Conservation (phyloP, 1,139 yeast species). For the Yamadazyma kanchanaburiensis region DNA sequence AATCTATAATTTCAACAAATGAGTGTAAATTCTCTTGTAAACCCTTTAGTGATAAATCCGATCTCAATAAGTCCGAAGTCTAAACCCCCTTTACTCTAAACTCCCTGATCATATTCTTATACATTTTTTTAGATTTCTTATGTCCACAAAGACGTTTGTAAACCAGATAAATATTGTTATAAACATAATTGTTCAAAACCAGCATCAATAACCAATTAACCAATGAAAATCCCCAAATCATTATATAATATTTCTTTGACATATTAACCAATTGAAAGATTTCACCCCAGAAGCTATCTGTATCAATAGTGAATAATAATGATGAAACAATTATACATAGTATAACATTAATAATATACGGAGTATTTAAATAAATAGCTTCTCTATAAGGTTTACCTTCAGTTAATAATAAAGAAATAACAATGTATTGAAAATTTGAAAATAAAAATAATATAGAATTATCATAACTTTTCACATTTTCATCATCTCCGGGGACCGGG, state of each 20-base stretch:
- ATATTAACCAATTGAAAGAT: conserved; percentile 75
- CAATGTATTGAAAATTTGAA: conserved; percentile 85
- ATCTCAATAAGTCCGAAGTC: neutral
- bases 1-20: too few relatives aligned
- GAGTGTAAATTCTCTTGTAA: too few relatives aligned
- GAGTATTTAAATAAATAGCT: conserved; percentile 63
- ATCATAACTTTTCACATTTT: conserved; percentile 82
- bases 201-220: conserved; percentile 49
- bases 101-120: conserved; percentile 24
- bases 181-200: conserved; percentile 33
- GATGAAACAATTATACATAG: conserved; percentile 48
- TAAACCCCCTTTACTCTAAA: neutral
- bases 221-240: conserved; percentile 44
- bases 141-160: conserved; percentile 27
- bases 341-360: conserved; percentile 64
- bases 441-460: conserved; percentile 80
- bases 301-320: conserved; percentile 46
- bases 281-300: conserved; percentile 53
- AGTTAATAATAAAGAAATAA: conserved; percentile 76
- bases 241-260: conserved; percentile 47
- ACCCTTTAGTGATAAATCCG: too few relatives aligned
- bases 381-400: conserved; percentile 96
- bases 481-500: conserved; percentile 84
- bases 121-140: conserved; percentile 32
- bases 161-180: conserved; percentile 22